Percentiles rank a stretch among this genome's conserved stretches.
phyloP scores from a whole-genome alignment of 1,284 basidiomycete genomes.

The Boletus hoseneyae region DNA sequence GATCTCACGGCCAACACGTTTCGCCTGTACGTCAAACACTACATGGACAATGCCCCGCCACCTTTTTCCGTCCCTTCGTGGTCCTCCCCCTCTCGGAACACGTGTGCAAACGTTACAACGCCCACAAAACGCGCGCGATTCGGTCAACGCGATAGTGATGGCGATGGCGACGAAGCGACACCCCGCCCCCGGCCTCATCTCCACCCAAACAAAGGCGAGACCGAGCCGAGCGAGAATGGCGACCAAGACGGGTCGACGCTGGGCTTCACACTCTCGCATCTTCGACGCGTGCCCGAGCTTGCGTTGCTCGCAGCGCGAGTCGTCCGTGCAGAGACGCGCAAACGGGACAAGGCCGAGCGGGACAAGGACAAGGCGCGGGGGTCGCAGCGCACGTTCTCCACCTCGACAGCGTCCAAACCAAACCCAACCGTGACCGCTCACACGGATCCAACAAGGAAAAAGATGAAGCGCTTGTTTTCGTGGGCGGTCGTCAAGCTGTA shows the following conservation, averaged over 20 bases:
- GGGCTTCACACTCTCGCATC: slow-evolving; percentile 68
- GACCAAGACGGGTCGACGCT: slow-evolving; percentile 20
- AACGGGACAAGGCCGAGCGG: slow-evolving; percentile 46
- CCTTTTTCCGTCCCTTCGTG: background rate
- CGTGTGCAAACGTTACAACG: slow-evolving; percentile 10
- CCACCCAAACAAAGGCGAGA: background rate
- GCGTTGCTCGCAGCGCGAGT: slow-evolving; percentile 42
- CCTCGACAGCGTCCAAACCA: background rate
- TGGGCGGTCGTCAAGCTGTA: slow-evolving; percentile 57
- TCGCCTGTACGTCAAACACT: slow-evolving; percentile 71
- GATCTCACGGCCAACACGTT: slow-evolving; percentile 68
- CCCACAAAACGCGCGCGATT: slow-evolving; percentile 22
- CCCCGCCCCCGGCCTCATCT: slow-evolving; percentile 11
- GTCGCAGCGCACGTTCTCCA: background rate
- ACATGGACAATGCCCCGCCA: slow-evolving; percentile 54
- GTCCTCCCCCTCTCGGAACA: slow-evolving; percentile 4
- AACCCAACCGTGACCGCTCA: no score
- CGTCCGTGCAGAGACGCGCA: slow-evolving; percentile 52
- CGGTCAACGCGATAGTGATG: background rate
- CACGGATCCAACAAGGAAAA: slow-evolving; percentile 26
- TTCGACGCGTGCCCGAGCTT: slow-evolving; percentile 71
- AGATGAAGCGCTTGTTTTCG: slow-evolving; percentile 61
- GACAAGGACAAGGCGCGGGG: slow-evolving; percentile 1
- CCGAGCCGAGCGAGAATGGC: background rate
- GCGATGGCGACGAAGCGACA: slow-evolving; percentile 11